A percentile compares a stretch with the other conserved stretches of the same genome.
These are phyloP conservation scores for Ochetophila trinervis DNA, from an alignment of 306 rosid genomes.

Conservation along the genomic window DNA sequence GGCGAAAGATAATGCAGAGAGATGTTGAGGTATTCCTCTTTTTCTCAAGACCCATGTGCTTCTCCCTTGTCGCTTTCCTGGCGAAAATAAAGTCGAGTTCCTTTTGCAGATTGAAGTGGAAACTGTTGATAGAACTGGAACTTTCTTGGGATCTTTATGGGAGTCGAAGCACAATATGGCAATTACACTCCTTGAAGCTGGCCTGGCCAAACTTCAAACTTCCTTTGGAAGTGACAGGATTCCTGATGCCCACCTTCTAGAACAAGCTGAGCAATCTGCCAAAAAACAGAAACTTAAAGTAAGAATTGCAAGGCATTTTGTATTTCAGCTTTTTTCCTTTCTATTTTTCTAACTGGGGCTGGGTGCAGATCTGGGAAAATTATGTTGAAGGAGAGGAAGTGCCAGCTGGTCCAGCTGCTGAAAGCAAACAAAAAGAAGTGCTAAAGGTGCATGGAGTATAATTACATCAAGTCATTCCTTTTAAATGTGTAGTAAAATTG, in stretches of 20 bases:
- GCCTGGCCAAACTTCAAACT: conserved; percentile 81
- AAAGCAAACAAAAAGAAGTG: conserved; percentile 88
- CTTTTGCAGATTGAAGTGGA: conserved; percentile 79
- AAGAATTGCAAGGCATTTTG: conserved; percentile 27
- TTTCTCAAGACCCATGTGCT: conserved; percentile 8
- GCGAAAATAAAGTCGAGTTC: conserved; percentile 7
- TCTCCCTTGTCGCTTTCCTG: conserved; percentile 17
- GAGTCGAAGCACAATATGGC: conserved; percentile 78
- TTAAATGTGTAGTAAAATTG: conserved; percentile 15
- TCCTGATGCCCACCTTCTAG: conserved; percentile 78
- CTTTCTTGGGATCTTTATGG: conserved; percentile 96
- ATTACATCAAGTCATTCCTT: conserved; percentile 18
- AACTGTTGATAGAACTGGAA: conserved; percentile 92
- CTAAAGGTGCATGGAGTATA: conserved; percentile 59
- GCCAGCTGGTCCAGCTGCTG: conserved; percentile 59
- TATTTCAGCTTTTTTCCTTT: conserved; percentile 13
- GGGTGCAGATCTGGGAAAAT: conserved; percentile 89
- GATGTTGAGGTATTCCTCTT: conserved; percentile 76
- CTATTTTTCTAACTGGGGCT: conserved; percentile 30
- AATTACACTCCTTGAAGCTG: conserved; percentile 77
- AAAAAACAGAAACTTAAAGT: conserved; percentile 79
- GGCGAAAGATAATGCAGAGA: conserved; percentile 97
- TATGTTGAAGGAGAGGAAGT: conserved; percentile 95
- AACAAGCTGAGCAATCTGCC: conserved; percentile 87
- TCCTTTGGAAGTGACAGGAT: conserved; percentile 89